Percentiles rank a stretch among this genome's conserved stretches.
phyloP scores from a whole-genome alignment of 805 yeast genomes.

The Pichia rugopelliculosa region DNA sequence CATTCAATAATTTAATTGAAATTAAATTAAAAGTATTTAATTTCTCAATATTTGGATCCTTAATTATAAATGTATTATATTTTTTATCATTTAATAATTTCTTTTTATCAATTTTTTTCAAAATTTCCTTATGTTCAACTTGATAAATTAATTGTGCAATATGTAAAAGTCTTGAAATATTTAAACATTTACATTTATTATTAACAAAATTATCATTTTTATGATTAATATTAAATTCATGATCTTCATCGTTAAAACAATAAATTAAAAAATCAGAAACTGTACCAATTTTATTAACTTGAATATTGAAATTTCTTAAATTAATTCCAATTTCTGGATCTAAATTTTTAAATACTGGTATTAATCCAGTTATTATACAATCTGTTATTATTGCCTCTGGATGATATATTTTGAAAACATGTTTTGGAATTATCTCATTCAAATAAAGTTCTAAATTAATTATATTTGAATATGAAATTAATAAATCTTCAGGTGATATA shows the following conservation, averaged over 20 bases:
- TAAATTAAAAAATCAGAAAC: slow-evolving; percentile 76
- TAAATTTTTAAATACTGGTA: slow-evolving; percentile 49
- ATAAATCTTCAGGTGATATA: slow-evolving; percentile 45
- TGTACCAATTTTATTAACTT: slow-evolving; percentile 69
- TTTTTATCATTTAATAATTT: slow-evolving; percentile 7
- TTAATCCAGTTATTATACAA: slow-evolving; percentile 33
- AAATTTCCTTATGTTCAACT: slow-evolving; percentile 20
- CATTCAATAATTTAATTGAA: slow-evolving; percentile 23
- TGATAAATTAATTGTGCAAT: slow-evolving; percentile 35
- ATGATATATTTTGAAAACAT: slow-evolving; percentile 16
- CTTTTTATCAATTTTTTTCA: background rate
- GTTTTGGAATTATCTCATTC: slow-evolving; percentile 21
- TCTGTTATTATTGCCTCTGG: slow-evolving; percentile 33
- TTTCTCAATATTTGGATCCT: slow-evolving; percentile 13
- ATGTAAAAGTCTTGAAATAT: slow-evolving; percentile 34
- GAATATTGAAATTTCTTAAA: slow-evolving; percentile 78
- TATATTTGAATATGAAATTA: slow-evolving; percentile 35
- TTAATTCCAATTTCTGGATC: slow-evolving; percentile 71
- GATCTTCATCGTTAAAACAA: slow-evolving; percentile 40
- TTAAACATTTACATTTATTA: slow-evolving; percentile 30
- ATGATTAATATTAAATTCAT: slow-evolving; percentile 19
- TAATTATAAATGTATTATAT: slow-evolving; percentile 26
- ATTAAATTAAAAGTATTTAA: slow-evolving; percentile 20
- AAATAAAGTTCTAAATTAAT: slow-evolving; percentile 24
- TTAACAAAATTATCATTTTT: slow-evolving; percentile 10